Percentiles rank a stretch among this genome's conserved stretches.
phyloP scores from a whole-genome alignment of 805 yeast species.

The Pichia ethanolica region DNA sequence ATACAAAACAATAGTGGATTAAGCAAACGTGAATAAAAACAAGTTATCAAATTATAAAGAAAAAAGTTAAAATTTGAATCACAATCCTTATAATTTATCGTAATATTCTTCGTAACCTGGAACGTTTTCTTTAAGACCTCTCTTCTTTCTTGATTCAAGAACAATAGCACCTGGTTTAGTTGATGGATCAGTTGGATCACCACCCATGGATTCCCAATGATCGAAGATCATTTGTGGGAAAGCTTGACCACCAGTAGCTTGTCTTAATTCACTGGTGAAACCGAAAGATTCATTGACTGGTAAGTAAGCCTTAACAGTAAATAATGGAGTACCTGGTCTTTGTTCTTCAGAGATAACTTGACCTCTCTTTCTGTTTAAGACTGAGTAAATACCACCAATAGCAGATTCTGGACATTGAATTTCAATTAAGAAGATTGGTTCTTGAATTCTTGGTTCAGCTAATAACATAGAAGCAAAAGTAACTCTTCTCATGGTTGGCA shows the following conservation, averaged over 20 bases:
- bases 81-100: slow-evolving; percentile 62
- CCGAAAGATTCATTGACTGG: slow-evolving; percentile 99
- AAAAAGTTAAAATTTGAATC: background rate
- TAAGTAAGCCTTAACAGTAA: slow-evolving; percentile 99
- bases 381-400: slow-evolving; percentile 99
- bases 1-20: slow-evolving; percentile 7
- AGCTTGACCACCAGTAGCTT: slow-evolving; percentile 99
- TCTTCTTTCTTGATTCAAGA: slow-evolving; percentile 74
- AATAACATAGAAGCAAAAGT: slow-evolving; percentile 96
- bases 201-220: slow-evolving; percentile 89
- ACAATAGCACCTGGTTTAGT: slow-evolving; percentile 57
- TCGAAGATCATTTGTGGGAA: slow-evolving; percentile 99
- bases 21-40: slow-evolving; percentile 5
- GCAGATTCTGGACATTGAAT: slow-evolving; percentile 99
- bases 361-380: slow-evolving; percentile 99
- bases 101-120: slow-evolving; percentile 99
- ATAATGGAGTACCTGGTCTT: slow-evolving; percentile 99
- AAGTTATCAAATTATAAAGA: slow-evolving; percentile 1
- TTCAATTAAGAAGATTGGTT: slow-evolving; percentile 98
- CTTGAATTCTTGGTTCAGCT: slow-evolving; percentile 98
- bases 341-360: slow-evolving; percentile 99
- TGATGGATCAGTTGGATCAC: slow-evolving; percentile 88
- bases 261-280: slow-evolving; percentile 99
- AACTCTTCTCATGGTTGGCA: slow-evolving; percentile 99
- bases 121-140: slow-evolving; percentile 93